Conservation (phyloP, 1,139 yeast species). For the Pichia cactophila region DNA sequence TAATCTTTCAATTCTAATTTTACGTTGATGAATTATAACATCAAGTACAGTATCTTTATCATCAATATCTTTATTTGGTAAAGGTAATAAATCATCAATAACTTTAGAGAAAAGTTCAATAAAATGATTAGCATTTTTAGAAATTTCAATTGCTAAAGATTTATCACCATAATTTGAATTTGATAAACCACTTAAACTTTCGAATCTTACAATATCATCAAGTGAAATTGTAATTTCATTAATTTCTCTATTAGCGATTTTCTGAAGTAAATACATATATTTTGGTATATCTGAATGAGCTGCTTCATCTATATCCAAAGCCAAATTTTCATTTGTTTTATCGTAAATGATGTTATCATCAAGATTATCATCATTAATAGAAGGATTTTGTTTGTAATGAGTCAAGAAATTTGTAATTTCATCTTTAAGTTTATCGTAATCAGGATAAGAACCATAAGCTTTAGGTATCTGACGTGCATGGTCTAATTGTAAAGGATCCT, state of each 20-base stretch:
- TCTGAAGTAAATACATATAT: slow-evolving; percentile 68
- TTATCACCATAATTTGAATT: slow-evolving; percentile 14
- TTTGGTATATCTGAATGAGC: slow-evolving; percentile 47
- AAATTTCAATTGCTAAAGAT: slow-evolving; percentile 47
- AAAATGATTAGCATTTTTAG: slow-evolving; percentile 71
- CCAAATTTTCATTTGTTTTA: slow-evolving; percentile 25
- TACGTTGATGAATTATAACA: slow-evolving; percentile 85
- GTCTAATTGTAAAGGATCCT: slow-evolving; percentile 31
- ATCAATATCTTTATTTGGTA: slow-evolving; percentile 64
- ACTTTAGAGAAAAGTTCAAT: slow-evolving; percentile 67
- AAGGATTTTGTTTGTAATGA: slow-evolving; percentile 45
- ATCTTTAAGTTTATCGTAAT: slow-evolving; percentile 48
- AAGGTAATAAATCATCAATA: slow-evolving; percentile 78
- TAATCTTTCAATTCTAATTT: slow-evolving; percentile 67
- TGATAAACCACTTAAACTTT: slow-evolving; percentile 27
- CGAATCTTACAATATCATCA: slow-evolving; percentile 73
- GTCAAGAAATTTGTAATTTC: slow-evolving; percentile 51
- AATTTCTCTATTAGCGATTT: slow-evolving; percentile 74
- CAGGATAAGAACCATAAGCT: slow-evolving; percentile 24
- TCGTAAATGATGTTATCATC: slow-evolving; percentile 28
- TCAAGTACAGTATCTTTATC: slow-evolving; percentile 89
- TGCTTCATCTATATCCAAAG: slow-evolving; percentile 18
- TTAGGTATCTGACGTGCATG: not conserved
- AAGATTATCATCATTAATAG: slow-evolving; percentile 23
- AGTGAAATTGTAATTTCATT: slow-evolving; percentile 66